Evolutionary conservation across 73 alveolate species (phyloP), one percentile per base, ranked within the genome.

Genomic region (Stentor roeselii): DNA sequence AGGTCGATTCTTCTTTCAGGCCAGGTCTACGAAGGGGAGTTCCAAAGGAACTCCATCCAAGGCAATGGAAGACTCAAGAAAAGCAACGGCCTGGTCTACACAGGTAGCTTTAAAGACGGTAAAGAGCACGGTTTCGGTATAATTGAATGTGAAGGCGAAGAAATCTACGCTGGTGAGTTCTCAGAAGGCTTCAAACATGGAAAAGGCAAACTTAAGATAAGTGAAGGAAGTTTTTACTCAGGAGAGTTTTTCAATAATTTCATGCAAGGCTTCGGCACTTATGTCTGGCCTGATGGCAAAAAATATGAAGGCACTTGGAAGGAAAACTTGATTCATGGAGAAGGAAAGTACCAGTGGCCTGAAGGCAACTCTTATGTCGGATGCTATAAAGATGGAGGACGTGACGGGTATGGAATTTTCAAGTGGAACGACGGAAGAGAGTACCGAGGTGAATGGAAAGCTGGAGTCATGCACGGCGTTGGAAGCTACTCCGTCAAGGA

Each of bases 311-410:
- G 86, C n/a, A 32, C 40, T 11, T 3, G 40, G 21, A 37, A 78
- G 50, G 2, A 3, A 2, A 36, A 36, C 3, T 38, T 36, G 35
- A 42, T 38, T 38, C 15, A 78, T 3, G 86, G 86, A 14, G 36
- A 78, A 42, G 86, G 86, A 39, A 41, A 78, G 36, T 27, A 42
- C 39, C 50, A 78, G 30, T 78, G 86, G 67, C 3, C 36, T 38
- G 50, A 32, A 27, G 50, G 31, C 36, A 37, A 39, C 21, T 3
- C 67, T 78, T 40, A 78, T 21, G 86, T 42, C 36, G 86, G 86
- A 30, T 30, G 30, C 78, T 78, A 37, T 21, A 36, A 41, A 39
- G 21, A 41, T 6, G 36, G 3, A 4, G n/a, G 3, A 15, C 32
- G 30, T 4, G 39, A 78, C 3, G 86, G 86, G 3, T 37, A 78